phyloP scores from a whole-genome alignment of 352 stramenopile species.

The Globisporangium orthogonon region DNA sequence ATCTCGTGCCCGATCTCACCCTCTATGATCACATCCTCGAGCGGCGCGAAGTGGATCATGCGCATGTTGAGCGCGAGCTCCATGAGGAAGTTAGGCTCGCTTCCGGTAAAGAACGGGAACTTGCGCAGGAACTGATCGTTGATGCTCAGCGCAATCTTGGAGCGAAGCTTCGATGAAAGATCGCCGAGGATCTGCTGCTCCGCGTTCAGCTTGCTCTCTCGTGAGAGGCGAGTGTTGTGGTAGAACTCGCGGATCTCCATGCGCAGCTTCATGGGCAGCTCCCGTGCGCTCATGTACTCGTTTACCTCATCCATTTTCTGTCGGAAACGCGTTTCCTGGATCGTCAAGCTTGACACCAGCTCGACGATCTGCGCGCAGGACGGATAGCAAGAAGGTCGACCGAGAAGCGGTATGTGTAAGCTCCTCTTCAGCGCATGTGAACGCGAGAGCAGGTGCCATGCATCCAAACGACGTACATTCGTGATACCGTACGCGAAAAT shows the following conservation, averaged over 20 bases:
- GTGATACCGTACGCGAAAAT: conserved; percentile 84
- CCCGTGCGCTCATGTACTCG: conserved; percentile 73
- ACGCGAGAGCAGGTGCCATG: too few species aligned
- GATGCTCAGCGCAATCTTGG: conserved; percentile 76
- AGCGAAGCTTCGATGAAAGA: conserved; percentile 61
- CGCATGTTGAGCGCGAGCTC: conserved; percentile 77
- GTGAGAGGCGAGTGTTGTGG: conserved; percentile 67
- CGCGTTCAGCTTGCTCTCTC: conserved; percentile 63
- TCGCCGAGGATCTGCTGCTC: conserved; percentile 68
- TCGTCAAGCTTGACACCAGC: conserved; percentile 57
- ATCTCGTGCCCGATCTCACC: conserved; percentile 81
- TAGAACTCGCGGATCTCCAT: conserved; percentile 83
- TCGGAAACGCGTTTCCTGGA: conserved; percentile 45
- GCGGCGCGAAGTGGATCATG: conserved; percentile 73
- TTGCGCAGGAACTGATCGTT: conserved; percentile 80
- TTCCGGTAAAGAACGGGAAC: conserved; percentile 74
- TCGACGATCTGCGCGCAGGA: conserved; percentile 13
- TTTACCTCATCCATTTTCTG: conserved; percentile 77
- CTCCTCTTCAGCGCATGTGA: neutral
- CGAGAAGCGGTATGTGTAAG: neutral
- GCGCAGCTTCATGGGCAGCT: conserved; percentile 62
- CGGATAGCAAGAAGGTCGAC: neutral
- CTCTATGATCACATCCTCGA: conserved; percentile 77
- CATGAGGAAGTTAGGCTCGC: conserved; percentile 80
- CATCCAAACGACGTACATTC: conserved; percentile 30